Base-by-base conservation (phyloP, 2,329 filamentous ascomycete species). In the Diaporthe sp. region DNA sequence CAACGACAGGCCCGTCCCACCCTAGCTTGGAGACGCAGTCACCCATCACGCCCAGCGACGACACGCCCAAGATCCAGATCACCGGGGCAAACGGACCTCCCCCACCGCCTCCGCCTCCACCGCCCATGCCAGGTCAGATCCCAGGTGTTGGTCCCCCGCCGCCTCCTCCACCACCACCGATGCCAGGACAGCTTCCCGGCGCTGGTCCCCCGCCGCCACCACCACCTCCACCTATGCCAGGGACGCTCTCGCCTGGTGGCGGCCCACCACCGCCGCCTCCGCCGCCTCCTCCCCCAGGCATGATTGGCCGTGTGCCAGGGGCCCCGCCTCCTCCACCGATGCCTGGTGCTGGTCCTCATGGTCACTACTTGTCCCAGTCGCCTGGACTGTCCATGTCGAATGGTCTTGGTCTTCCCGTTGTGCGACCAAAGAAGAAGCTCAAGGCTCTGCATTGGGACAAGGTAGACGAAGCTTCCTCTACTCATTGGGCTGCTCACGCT, bases 361-460 rank as follows among this genome's bases (percentile, higher is more conserved):
- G 94, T 10, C 93, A 95, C 77, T 98, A 94, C 86, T 85, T 98
- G 77, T 89, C 92, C 65, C 90, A 93, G 78, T 88, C 91, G 78
- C 88, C 89, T 44, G 87, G 88, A 74, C 89, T 90, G 76, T 85
- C 87, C 28, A 82, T 89, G 7, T 82, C 89, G 19, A 86, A 91
- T 31, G 90, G 91, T 10, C 88, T 95, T 79, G 92, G 93, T 58
- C 86, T 98, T 80, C 93, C 95, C 49, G 94, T 95, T 76, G 94
- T 95, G 71, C 89, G 96, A 79, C 95, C 97, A 31, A 98, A 98
- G 91, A 98, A 98, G 92, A 99, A 98, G 89, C 95, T 99, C 84
- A 99, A 99, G 91, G 96, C 96, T 75, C 89, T 99, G 79, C 97
- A 99, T 87, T 98, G 97, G 96, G 97, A 99, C 86, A 98, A 98